A percentile compares a stretch with the other conserved stretches of the same genome.
Conservation (phyloP, 306 rosid species). For the Alnus rubra region DNA sequence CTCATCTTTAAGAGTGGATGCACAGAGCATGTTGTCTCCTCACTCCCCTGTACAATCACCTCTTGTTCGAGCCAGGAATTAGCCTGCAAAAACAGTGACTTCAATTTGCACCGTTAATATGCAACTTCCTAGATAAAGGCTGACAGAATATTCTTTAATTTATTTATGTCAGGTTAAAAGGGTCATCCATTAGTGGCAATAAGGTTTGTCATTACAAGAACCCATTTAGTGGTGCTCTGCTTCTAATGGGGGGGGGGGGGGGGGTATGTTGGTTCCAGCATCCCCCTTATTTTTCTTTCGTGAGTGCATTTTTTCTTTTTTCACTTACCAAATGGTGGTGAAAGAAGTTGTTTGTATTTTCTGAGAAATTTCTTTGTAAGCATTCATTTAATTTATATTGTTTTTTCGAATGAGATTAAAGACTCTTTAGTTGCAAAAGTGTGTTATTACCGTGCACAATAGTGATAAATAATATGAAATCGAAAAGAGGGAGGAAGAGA, state of each 20-base stretch:
- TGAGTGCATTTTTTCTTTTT: constrained; percentile 17
- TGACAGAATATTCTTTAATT: neutral
- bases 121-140: neutral
- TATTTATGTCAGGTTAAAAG: neutral
- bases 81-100: neutral
- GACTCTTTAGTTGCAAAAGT: constrained; percentile 1
- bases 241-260: neutral
- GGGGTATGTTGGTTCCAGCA: neutral
- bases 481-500: no score
- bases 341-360: constrained; percentile 12
- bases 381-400: neutral
- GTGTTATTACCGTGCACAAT: neutral
- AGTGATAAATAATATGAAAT: no score
- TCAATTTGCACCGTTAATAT: neutral
- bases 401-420: constrained; percentile 15
- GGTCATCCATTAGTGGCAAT: no score
- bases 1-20: constrained; percentile 47
- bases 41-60: constrained; percentile 72
- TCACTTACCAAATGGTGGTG: constrained; percentile 4
- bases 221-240: neutral
- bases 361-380: constrained; percentile 26
- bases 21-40: constrained; percentile 45
- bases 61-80: constrained; percentile 52
- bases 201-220: neutral
- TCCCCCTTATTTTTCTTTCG: neutral